These are phyloP conservation scores for Solanum chilense DNA, from an alignment of 257 asterid species.

Conservation along the genomic window DNA sequence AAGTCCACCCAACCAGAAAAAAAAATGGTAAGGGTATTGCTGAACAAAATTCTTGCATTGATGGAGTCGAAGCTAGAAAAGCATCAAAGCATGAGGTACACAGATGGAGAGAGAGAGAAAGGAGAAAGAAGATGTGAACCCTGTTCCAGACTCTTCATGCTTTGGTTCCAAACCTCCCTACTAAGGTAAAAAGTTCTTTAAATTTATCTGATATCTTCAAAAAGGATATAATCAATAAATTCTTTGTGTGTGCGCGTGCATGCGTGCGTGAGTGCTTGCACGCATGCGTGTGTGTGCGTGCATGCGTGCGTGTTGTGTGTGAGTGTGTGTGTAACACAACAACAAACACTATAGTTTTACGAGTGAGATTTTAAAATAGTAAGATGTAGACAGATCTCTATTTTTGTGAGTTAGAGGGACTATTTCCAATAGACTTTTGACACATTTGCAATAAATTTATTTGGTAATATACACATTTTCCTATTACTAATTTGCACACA, in stretches of 20 bases:
- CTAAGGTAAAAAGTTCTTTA: constrained; percentile 37
- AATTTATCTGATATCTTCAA: not conserved
- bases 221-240: not conserved
- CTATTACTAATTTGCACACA: no score
- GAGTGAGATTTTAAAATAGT: no score
- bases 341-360: no score
- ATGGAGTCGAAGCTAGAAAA: constrained; percentile 4
- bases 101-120: constrained; percentile 74
- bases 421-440: no score
- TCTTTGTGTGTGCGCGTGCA: not conserved
- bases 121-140: constrained; percentile 83
- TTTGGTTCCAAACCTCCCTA: constrained; percentile 73
- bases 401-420: no score
- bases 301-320: no score
- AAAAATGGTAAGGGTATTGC: not conserved
- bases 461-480: no score
- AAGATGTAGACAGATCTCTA: no score
- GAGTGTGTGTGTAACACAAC: no score
- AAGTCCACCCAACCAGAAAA: not conserved
- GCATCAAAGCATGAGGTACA: constrained; percentile 59
- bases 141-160: constrained; percentile 65
- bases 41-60: not conserved
- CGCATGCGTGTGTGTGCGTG: no score
- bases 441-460: no score
- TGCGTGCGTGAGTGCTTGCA: no score